Conservation (phyloP, 2,329 filamentous ascomycete species). For the Calcarisporium arbuscula region DNA sequence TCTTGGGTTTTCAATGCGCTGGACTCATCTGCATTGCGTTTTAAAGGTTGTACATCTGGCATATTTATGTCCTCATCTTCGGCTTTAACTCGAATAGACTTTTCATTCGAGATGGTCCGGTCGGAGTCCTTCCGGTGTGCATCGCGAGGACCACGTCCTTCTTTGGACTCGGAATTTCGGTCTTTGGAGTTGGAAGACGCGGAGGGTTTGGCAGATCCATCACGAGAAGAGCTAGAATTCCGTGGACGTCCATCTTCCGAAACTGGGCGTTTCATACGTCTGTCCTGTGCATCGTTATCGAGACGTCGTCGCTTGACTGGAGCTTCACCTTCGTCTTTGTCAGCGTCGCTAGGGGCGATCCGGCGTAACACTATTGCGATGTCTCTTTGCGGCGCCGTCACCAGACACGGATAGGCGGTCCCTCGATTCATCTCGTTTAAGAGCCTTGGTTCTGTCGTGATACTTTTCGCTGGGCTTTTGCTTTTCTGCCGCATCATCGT, state of each 20-base stretch:
- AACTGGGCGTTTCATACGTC: conserved; percentile 33
- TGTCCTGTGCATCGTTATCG: conserved; percentile 47
- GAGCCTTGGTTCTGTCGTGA: conserved; percentile 52
- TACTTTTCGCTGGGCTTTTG: conserved; percentile 45
- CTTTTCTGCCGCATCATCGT: conserved; percentile 45
- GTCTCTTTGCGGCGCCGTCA: conserved; percentile 50
- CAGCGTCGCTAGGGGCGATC: conserved; percentile 43
- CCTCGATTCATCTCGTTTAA: conserved; percentile 55
- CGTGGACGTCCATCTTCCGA: conserved; percentile 41
- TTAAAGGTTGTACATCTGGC: conserved; percentile 37
- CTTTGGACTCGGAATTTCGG: conserved; percentile 32
- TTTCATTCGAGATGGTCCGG: conserved; percentile 37
- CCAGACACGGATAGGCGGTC: conserved; percentile 45
- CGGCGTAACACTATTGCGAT: conserved; percentile 53
- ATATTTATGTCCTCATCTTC: conserved; percentile 52
- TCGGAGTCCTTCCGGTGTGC: conserved; percentile 34
- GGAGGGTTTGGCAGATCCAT: conserved; percentile 26
- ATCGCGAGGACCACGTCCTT: too few species aligned
- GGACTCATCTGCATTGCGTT: conserved; percentile 19
- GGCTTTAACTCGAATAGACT: conserved; percentile 49
- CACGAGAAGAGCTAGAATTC: conserved; percentile 36
- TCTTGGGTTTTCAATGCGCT: conserved; percentile 30
- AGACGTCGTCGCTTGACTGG: conserved; percentile 52
- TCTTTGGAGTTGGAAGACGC: conserved; percentile 28
- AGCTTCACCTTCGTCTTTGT: conserved; percentile 46